Percentiles rank a stretch among this genome's conserved stretches.
phyloP scores from a whole-genome alignment of 257 asterid genomes.

The Paraleonurus japonicus region DNA sequence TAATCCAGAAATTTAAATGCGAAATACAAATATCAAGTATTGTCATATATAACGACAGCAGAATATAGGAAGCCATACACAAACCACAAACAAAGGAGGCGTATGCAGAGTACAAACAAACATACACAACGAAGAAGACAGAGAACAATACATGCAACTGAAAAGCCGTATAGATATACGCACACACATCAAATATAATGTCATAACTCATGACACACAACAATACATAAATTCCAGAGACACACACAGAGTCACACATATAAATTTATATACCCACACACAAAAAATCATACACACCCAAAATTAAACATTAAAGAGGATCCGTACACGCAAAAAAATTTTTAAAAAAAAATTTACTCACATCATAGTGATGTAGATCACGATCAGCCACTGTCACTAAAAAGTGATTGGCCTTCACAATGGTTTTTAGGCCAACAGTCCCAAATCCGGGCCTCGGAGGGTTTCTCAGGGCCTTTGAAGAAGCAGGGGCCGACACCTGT shows the following conservation, averaged over 20 bases:
- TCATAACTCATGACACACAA: not conserved
- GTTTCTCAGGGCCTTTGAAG: not conserved
- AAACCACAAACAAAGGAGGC: not conserved
- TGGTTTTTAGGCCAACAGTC: not conserved
- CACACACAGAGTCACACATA: not conserved
- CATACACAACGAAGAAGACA: not conserved
- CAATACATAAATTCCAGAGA: not conserved
- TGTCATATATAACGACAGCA: no score
- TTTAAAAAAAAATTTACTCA: slow-evolving; percentile 31
- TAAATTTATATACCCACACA: no score
- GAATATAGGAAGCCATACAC: not conserved
- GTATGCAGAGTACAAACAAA: not conserved
- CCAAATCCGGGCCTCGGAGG: not conserved
- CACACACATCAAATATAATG: not conserved
- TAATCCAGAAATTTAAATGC: not conserved
- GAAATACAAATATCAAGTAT: not conserved
- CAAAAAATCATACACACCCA: not conserved
- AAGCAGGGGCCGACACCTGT: not conserved
- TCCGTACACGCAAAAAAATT: no score
- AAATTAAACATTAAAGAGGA: not conserved
- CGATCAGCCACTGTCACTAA: slow-evolving; percentile 47
- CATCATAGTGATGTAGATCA: slow-evolving; percentile 76
- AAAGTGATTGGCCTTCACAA: slow-evolving; percentile 68
- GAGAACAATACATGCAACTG: no score
- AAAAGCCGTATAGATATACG: not conserved